Conservation (phyloP, 805 yeast species). For the Zygosaccharomyces bisporus region DNA sequence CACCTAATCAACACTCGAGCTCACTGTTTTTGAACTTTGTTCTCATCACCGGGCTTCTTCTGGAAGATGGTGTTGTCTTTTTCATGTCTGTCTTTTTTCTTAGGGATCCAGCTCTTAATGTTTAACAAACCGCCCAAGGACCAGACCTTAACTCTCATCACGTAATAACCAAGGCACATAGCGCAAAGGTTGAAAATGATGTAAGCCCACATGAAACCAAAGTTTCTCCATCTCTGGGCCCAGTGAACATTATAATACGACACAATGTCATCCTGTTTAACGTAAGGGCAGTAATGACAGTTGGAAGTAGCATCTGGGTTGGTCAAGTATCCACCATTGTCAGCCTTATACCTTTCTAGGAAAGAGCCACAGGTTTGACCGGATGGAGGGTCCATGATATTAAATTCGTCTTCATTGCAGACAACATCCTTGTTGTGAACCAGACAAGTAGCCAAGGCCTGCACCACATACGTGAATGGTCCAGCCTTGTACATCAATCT, state of each 20-base stretch:
- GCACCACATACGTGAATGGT: conserved; percentile 48
- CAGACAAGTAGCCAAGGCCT: conserved; percentile 40
- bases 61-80: conserved; percentile 43
- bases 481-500: conserved; percentile 43
- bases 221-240: conserved; percentile 62
- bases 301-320: conserved; percentile 43
- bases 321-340: conserved; percentile 44
- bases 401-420: conserved; percentile 40
- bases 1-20: neutral
- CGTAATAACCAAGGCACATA: conserved; percentile 39
- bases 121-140: conserved; percentile 35
- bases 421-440: conserved; percentile 39
- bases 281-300: conserved; percentile 61
- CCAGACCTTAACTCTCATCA: conserved; percentile 40
- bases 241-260: conserved; percentile 38
- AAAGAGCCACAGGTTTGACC: conserved; percentile 51
- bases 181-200: conserved; percentile 40
- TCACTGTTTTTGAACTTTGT: conserved; percentile 27
- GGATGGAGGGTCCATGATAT: conserved; percentile 40
- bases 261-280: conserved; percentile 58
- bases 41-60: conserved; percentile 40
- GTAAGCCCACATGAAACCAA: conserved; percentile 51
- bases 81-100: conserved; percentile 46
- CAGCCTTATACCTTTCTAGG: conserved; percentile 36
- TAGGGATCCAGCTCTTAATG: conserved; percentile 41